Percentiles rank a stretch among this genome's conserved stretches.
These are phyloP conservation scores for Xylariaceae sp. DNA, from an alignment of 2,329 filamentous ascomycete species.

Conservation along the genomic window DNA sequence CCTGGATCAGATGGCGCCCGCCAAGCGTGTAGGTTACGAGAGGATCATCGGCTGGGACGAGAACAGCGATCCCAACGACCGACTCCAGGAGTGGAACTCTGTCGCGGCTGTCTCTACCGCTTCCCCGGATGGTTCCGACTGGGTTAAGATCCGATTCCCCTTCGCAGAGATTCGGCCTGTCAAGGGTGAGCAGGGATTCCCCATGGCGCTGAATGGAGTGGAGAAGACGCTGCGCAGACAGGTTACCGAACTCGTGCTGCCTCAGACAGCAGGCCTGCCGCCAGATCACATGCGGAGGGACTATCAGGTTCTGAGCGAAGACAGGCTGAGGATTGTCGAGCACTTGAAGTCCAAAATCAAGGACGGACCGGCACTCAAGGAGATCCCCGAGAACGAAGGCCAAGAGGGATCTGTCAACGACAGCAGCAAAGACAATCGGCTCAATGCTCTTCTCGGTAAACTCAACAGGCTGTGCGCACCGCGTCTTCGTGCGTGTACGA, in stretches of 20 bases:
- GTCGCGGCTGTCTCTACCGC: slow-evolving; percentile 9
- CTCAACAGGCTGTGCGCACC: slow-evolving; percentile 19
- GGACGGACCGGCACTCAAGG: neutral
- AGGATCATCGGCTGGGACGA: slow-evolving; percentile 14
- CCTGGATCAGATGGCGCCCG: slow-evolving; percentile 17
- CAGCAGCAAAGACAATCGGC: slow-evolving; percentile 7
- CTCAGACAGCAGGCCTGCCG: slow-evolving; percentile 23
- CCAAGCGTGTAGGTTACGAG: slow-evolving; percentile 13
- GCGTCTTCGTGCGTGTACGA: slow-evolving; percentile 11
- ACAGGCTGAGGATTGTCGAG: slow-evolving; percentile 6
- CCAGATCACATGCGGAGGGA: slow-evolving; percentile 14
- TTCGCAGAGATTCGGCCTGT: slow-evolving; percentile 19
- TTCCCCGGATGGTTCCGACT: neutral
- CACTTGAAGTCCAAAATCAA: slow-evolving; percentile 3
- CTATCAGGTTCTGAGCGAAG: slow-evolving; percentile 14
- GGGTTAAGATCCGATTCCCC: slow-evolving; percentile 16
- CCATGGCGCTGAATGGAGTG: slow-evolving; percentile 10
- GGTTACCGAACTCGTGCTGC: slow-evolving; percentile 15
- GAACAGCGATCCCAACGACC: neutral
- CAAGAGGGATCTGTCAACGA: neutral
- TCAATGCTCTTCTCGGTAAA: slow-evolving; percentile 20
- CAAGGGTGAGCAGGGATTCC: slow-evolving; percentile 18
- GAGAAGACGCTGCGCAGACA: slow-evolving; percentile 14
- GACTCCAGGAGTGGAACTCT: slow-evolving; percentile 5
- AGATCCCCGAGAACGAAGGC: neutral